A percentile compares a stretch with the other conserved stretches of the same genome.
These are phyloP conservation scores for Echium plantagineum DNA, from an alignment of 257 asterid genomes.

Conservation along the genomic window DNA sequence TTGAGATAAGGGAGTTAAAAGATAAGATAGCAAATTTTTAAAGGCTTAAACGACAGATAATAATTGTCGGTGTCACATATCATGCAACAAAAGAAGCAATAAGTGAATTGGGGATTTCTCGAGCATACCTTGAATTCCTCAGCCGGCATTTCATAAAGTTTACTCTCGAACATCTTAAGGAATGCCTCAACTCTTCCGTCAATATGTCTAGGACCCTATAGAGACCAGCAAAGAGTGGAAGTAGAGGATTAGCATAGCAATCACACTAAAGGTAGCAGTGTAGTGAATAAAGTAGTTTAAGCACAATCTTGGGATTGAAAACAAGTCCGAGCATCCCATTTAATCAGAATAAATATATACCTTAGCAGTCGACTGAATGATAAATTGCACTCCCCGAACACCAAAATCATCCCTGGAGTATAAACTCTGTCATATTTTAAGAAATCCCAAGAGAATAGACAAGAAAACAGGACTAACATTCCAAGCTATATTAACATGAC, in stretches of 20 bases:
- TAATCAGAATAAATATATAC: slow-evolving; percentile 21
- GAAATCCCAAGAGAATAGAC: background rate
- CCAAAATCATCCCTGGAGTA: slow-evolving; percentile 72
- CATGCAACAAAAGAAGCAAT: too few species aligned
- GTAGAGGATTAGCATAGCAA: slow-evolving; percentile 6
- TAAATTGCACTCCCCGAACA: slow-evolving; percentile 82
- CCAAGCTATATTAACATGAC: too few species aligned
- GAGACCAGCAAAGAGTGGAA: slow-evolving; percentile 16
- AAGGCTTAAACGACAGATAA: background rate
- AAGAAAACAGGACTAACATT: background rate
- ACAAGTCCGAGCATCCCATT: too few species aligned
- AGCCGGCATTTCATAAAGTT: slow-evolving; percentile 67
- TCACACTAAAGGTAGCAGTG: too few species aligned
- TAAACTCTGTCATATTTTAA: background rate
- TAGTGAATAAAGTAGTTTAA: too few species aligned
- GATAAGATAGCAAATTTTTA: too few species aligned
- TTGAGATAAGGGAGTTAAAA: too few species aligned
- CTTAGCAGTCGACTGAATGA: slow-evolving; percentile 85
- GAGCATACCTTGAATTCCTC: slow-evolving; percentile 74
- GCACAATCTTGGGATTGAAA: too few species aligned
- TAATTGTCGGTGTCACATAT: background rate
- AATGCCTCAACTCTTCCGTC: slow-evolving; percentile 77
- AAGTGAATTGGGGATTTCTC: background rate
- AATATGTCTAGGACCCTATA: slow-evolving; percentile 85
- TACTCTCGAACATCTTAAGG: slow-evolving; percentile 73